Base-by-base conservation (phyloP, 257 asterid species). In the Solanum medicagineum region DNA sequence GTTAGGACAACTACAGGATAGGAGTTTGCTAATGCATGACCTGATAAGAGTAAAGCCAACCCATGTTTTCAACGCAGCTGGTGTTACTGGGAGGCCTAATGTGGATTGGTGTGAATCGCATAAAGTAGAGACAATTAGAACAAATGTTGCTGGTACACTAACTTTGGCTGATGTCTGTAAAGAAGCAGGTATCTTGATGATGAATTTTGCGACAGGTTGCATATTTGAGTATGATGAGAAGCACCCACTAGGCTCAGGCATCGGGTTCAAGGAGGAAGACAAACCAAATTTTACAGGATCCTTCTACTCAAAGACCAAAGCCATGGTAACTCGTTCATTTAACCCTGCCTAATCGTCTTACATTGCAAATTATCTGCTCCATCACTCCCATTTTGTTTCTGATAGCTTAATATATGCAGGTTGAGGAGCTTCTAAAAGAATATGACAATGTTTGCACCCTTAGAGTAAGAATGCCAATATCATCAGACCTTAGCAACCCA, bases 371-470 rank as follows among this genome's bases (percentile, higher is more conserved):
- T 11, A 63, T 22, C 7, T 22, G 40, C 8, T 4, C 32, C 16
- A 22, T 63, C 80, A 71, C 80, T 11, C 15, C 16, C 32, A 44
- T 44, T 71, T 44, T 70, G 8, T 70, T 32, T 69, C 24, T 42
- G 13, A 70, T 70, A 70, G 47, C 79, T 10, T 32, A 17, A 42
- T 20, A 12, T 85, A 1, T 75, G 84, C 19, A 68, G 91, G 90
- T 87, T 13, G 91, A 89, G 51, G 88, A 87, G 79, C 83, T 89
- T 42, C 55, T 89, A 11, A 89, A 86, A 55, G 90, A 87, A 47
- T 89, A 85, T 84, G 87, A 84, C 10, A 87, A 89, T 36, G 90
- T 89, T 0, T 89, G 91, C 86, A 89, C 91, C 19, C 86, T 89
- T 29, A 49, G 90, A 65, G 91, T 87, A 10, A 65, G 90, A 59